Base-by-base conservation (phyloP, 192 early-diverging fungal genomes). In the Coemansia sp. region DNA sequence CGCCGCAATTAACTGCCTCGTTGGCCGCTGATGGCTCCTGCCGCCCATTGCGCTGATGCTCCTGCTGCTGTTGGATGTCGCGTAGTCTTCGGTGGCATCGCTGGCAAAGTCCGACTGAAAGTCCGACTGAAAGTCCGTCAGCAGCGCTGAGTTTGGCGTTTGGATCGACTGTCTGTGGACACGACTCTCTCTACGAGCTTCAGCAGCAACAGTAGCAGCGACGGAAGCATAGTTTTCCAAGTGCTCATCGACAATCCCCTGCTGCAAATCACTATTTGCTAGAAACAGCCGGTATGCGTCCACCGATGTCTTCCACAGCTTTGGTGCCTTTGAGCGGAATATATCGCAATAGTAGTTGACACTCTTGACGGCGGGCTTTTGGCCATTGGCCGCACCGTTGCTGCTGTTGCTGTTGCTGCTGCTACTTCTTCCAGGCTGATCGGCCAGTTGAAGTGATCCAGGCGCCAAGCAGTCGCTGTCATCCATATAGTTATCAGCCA, bases 281-380 rank as follows among this genome's bases (percentile, higher is more conserved):
- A 69, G 12, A 26, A 81, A 81, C 67, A 48, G 60, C 60, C 44
- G 55, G 71, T 76, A 81, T 9, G 78, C 73, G 23, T 73, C 63
- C 7, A 76, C 67, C 24, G 78, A 81, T 34, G 62, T 52, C 15
- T 16, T 21, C 78, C 78, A 81, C 20, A 75, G 35, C 12, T 58
- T 60, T 12, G 78, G 78, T 16, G 72, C 69, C 57, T 55, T 55
- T 16, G 62, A 30, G n/a, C 69, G 73, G 64, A 81, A 81, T 11
- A 81, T 81, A 20, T 81, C 78, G 60, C 69, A 69, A 35, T 81
- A 81, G 52, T 75, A 81, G 35, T 81, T 69, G 53, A 81, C 78
- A 64, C 78, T 81, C 67, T 81, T 81, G 14, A 71, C 72, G 20
- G 18, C n/a, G 1, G 46, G 46, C 46, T 20, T 12, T 18, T 49